These are phyloP conservation scores for Gryganskiella cystojenkinii DNA, from an alignment of 192 early-diverging fungal species.

Conservation along the genomic window DNA sequence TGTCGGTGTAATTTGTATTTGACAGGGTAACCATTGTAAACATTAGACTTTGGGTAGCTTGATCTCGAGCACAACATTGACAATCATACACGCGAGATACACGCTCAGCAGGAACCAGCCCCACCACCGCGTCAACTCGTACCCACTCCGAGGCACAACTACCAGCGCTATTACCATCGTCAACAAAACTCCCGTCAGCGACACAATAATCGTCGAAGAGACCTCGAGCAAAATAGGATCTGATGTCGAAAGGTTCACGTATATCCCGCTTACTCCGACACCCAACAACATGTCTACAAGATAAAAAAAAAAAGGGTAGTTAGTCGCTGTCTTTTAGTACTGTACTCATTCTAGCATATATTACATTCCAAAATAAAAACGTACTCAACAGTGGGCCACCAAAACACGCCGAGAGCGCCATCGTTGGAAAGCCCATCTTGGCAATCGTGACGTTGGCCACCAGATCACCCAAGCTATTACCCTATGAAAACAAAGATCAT, in stretches of 20 bases:
- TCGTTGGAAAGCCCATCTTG: constrained; percentile 89
- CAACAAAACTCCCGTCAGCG: constrained; percentile 68
- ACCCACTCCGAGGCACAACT: constrained; percentile 69
- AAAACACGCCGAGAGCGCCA: constrained; percentile 96
- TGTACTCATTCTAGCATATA: too few species aligned
- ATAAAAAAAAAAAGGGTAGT: neutral
- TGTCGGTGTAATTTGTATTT: too few species aligned
- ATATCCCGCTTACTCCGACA: constrained; percentile 79
- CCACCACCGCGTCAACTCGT: constrained; percentile 67
- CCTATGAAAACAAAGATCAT: constrained; percentile 47
- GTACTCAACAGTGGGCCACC: constrained; percentile 91
- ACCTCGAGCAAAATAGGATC: constrained; percentile 65
- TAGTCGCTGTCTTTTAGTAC: too few species aligned
- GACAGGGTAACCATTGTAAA: neutral
- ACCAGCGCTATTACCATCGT: constrained; percentile 67
- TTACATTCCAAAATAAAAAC: too few species aligned
- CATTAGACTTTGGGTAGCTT: neutral
- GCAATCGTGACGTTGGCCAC: constrained; percentile 95
- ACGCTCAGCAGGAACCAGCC: constrained; percentile 66
- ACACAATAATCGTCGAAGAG: constrained; percentile 77
- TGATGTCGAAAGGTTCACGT: constrained; percentile 60
- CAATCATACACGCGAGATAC: constrained; percentile 70
- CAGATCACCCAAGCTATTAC: constrained; percentile 88
- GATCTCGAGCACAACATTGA: constrained; percentile 71
- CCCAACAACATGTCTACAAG: constrained; percentile 81